phyloP scores from a whole-genome alignment of 768 basidiomycete genomes.

The Hydnomerulius pinastri region DNA sequence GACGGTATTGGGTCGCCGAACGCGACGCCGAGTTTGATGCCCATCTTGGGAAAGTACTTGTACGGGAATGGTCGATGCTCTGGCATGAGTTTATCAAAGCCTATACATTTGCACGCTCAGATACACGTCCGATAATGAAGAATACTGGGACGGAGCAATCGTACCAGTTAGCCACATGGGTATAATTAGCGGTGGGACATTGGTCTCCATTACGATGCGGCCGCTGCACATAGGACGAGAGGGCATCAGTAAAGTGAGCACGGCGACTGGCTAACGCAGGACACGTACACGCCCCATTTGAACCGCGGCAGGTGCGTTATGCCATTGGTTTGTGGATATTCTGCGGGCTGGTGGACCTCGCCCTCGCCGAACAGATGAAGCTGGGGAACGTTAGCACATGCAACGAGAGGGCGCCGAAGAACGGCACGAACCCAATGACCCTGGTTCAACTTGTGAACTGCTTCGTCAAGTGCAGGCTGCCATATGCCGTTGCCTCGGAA shows the following conservation, averaged over 20 bases:
- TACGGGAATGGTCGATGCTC: conserved; percentile 76
- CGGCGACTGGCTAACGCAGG: background rate
- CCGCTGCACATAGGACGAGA: conserved; percentile 49
- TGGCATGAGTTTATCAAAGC: conserved; percentile 90
- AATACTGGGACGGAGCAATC: conserved; percentile 4
- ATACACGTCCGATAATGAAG: background rate
- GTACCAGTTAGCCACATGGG: conserved; percentile 94
- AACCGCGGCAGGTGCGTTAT: conserved; percentile 65
- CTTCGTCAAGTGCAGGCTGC: conserved; percentile 83
- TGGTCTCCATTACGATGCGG: conserved; percentile 74
- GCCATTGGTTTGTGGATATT: conserved; percentile 46
- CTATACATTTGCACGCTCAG: conserved; percentile 31
- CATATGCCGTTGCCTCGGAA: conserved; percentile 88
- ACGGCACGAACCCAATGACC: conserved; percentile 78
- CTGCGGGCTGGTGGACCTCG: conserved; percentile 75
- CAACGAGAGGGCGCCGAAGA: background rate
- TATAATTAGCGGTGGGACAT: conserved; percentile 73
- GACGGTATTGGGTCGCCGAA: conserved; percentile 75
- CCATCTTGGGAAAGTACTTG: conserved; percentile 66
- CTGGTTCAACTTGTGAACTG: conserved; percentile 74
- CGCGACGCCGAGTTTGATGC: conserved; percentile 68
- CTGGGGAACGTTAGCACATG: conserved; percentile 41
- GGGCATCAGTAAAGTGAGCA: conserved; percentile 4
- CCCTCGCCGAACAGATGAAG: conserved; percentile 92
- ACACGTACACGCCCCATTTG: conserved; percentile 93